These are phyloP conservation scores for Botryotinia narcissicola DNA, from an alignment of 2,329 filamentous ascomycete species.

Conservation along the genomic window DNA sequence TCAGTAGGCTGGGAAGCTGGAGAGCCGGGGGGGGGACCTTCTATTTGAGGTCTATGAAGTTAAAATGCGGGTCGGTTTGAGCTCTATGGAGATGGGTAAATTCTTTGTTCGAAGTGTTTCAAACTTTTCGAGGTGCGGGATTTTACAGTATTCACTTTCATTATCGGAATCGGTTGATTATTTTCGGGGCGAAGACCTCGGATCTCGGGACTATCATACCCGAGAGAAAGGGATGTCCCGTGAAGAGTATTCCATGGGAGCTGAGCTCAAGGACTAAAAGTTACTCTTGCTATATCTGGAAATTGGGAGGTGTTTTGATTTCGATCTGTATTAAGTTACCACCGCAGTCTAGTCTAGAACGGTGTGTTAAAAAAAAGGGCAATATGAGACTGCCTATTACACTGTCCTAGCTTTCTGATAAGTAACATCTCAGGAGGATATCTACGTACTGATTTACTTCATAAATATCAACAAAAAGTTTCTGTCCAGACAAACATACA, in stretches of 20 bases:
- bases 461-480: background rate
- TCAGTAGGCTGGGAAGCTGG: background rate
- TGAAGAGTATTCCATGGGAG: background rate
- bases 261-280: background rate
- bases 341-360: background rate
- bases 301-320: background rate
- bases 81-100: background rate
- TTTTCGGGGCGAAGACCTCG: background rate
- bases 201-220: background rate
- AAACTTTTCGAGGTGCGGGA: background rate
- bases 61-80: background rate
- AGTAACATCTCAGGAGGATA: background rate
- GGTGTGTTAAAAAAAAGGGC: background rate
- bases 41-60: background rate
- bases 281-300: background rate
- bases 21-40: background rate
- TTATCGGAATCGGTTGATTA: background rate
- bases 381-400: background rate
- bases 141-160: conserved; percentile 3
- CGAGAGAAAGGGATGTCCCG: background rate
- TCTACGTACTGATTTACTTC: background rate
- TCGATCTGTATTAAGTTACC: background rate
- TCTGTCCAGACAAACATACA: background rate
- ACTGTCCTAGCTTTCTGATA: background rate
- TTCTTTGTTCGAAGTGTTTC: background rate